A percentile compares a stretch with the other conserved stretches of the same genome.
phyloP scores from a whole-genome alignment of 2,329 filamentous ascomycete genomes.

The Penicillium sp. region DNA sequence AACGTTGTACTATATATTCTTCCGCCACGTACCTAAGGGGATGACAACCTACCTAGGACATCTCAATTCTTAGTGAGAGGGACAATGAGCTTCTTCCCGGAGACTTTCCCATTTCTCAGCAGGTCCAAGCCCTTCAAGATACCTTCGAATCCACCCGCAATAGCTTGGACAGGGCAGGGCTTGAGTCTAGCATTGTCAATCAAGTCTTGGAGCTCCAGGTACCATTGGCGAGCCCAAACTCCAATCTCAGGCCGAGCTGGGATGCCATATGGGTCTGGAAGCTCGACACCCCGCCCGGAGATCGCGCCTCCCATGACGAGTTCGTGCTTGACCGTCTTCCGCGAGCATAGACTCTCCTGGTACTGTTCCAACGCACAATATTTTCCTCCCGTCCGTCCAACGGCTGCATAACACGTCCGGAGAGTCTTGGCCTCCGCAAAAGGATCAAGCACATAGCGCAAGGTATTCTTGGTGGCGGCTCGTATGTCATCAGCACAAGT shows the following conservation, averaged over 20 bases:
- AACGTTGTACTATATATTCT: neutral
- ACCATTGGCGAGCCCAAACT: constrained; percentile 21
- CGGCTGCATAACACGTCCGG: constrained; percentile 19
- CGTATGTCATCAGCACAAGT: constrained; percentile 32
- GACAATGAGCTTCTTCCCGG: constrained; percentile 23
- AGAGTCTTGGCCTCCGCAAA: constrained; percentile 22
- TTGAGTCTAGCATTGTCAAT: constrained; percentile 14
- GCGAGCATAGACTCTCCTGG: constrained; percentile 16
- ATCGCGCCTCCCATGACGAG: constrained; percentile 26
- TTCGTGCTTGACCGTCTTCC: constrained; percentile 22
- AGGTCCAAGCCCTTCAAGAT: constrained; percentile 17
- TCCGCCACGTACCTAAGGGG: neutral
- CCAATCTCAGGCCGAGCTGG: constrained; percentile 19
- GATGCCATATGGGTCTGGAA: constrained; percentile 24
- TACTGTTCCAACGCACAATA: constrained; percentile 27
- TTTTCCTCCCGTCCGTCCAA: constrained; percentile 22
- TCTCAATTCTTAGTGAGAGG: neutral
- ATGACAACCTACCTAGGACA: no score
- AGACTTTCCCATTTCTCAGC: constrained; percentile 18
- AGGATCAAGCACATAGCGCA: constrained; percentile 22
- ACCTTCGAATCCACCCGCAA: constrained; percentile 17
- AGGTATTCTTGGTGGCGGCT: constrained; percentile 33
- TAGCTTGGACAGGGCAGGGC: constrained; percentile 10
- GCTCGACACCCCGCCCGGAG: constrained; percentile 20
- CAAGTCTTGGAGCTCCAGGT: constrained; percentile 13